Base-by-base conservation (phyloP, 345 rosid species). In the Mangifera indica region DNA sequence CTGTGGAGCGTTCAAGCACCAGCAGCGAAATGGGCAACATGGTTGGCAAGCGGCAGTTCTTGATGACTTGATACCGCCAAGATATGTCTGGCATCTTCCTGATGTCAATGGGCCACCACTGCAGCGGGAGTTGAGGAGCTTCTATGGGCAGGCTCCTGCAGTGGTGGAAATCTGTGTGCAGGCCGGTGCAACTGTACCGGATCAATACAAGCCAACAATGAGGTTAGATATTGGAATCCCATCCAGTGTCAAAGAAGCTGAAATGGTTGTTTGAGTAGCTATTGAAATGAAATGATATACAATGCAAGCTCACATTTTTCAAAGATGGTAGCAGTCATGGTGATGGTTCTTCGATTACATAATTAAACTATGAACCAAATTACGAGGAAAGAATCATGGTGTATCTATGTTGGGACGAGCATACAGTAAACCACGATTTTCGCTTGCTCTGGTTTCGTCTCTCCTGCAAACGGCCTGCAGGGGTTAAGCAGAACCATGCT, bases 1-100 rank as follows among this genome's bases (percentile, higher is more conserved):
- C 82, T 94, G 98, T 1, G 98, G 98, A 5, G 97, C 95, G 1
- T 86, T 82, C 83, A 94, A 94, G 86, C 98, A 94, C 80, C 98
- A 92, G 55, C 98, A 94, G 74, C 77, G 97, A 76, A 94, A 94
- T 9, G 98, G 98, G 24, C 98, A 92, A 74, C 98, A 94, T 5
- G 98, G 97, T 59, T 94, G 97, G 98, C 98, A 94, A 77, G 64
- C 91, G 15, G 95, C 98, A 5, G 88, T 92, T 66, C 89, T 92
- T 2, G 81, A 94, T 49, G 93, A 94, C 81, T 76, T 94, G 87
- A 90, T 92, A 82, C 97, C 98, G 1, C 92, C 98, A 17, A 88
- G 93, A 66, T 94, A 87, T 10, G 98, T 92, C 7, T 94, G 98
- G 98, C 98, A 94, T 79, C 82, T 95, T 26, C 96, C 99, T 71